phyloP scores from a whole-genome alignment of 2,329 filamentous ascomycete species.

The Phialophora expanda region DNA sequence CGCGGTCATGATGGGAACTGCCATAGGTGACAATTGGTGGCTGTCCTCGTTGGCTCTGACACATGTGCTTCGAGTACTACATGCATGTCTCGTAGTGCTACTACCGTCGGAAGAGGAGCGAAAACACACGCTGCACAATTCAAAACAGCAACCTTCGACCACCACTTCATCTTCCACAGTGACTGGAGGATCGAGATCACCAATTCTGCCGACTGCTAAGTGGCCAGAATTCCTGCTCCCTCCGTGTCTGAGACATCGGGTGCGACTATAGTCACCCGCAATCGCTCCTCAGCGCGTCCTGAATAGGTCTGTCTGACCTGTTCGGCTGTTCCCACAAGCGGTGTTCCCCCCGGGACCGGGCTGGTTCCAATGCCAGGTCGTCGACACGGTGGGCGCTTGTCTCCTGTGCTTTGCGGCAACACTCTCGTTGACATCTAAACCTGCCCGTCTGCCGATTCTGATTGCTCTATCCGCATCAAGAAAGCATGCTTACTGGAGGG shows the following conservation, averaged over 20 bases:
- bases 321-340: neutral
- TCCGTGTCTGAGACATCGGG: constrained; percentile 1
- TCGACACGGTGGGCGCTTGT: neutral
- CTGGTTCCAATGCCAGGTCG: neutral
- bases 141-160: neutral
- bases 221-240: neutral
- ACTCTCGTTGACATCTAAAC: neutral
- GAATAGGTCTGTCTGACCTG: neutral
- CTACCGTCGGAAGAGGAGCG: neutral
- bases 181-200: neutral
- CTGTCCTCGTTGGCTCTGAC: neutral
- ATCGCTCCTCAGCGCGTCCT: neutral
- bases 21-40: neutral
- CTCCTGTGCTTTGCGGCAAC: neutral
- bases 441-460: neutral
- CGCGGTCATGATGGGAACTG: neutral
- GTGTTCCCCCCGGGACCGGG: too few relatives aligned
- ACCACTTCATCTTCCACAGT: neutral
- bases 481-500: neutral
- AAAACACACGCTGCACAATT: neutral
- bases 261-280: neutral
- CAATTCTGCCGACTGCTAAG: neutral
- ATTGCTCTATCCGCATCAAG: neutral
- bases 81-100: neutral
- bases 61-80: neutral